Percentiles rank a stretch among this genome's conserved stretches.
phyloP scores from a whole-genome alignment of 1,139 yeast species.

The Candida mesenterica region DNA sequence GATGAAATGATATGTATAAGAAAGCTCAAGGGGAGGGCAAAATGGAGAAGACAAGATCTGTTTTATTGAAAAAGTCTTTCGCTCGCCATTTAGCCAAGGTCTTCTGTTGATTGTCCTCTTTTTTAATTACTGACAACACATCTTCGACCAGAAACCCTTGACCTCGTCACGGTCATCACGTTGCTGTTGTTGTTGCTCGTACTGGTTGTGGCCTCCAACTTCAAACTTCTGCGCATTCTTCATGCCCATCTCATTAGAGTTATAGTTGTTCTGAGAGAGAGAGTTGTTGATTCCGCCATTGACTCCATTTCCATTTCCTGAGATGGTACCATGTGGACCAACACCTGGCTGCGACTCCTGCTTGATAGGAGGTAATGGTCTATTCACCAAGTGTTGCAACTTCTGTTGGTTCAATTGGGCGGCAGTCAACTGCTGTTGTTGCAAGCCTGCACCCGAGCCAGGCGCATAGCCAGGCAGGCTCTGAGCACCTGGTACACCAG shows the following conservation, averaged over 20 bases:
- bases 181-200: conserved; percentile 37
- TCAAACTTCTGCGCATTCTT: conserved; percentile 19
- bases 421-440: conserved; percentile 35
- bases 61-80: no score
- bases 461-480: neutral
- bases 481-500: conserved; percentile 6
- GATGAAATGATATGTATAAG: conserved; percentile 1
- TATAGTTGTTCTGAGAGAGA: conserved; percentile 14
- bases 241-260: conserved; percentile 13
- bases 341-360: conserved; percentile 34
- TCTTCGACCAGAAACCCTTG: conserved; percentile 46
- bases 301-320: conserved; percentile 4
- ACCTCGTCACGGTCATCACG: conserved; percentile 34
- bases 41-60: no score
- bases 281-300: conserved; percentile 12
- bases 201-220: conserved; percentile 26
- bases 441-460: conserved; percentile 16
- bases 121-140: conserved; percentile 50
- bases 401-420: conserved; percentile 51
- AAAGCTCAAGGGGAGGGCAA: neutral
- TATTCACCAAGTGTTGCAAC: conserved; percentile 50
- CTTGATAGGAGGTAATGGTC: conserved; percentile 52
- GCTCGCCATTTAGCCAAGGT: no score
- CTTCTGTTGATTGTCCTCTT: no score
- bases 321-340: conserved; percentile 15